phyloP scores from a whole-genome alignment of 2,329 filamentous ascomycete species.

The Curvularia eragrostidis region DNA sequence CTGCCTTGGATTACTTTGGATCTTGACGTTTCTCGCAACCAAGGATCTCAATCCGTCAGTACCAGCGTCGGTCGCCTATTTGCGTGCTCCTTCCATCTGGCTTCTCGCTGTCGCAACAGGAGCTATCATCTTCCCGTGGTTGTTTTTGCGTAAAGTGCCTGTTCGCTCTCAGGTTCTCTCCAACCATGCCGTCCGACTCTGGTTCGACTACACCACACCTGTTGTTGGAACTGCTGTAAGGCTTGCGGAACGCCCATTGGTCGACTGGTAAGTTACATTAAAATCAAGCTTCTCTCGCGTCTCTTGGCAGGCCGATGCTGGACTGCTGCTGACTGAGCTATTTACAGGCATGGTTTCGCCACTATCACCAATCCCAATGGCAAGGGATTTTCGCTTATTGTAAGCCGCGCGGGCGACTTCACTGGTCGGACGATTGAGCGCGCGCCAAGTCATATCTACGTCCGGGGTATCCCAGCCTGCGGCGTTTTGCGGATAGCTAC shows the following conservation, averaged over 20 bases:
- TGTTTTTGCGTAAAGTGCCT: constrained; percentile 70
- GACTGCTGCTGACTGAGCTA: not conserved
- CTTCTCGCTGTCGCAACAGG: constrained; percentile 70
- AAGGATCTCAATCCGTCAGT: constrained; percentile 32
- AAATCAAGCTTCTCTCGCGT: not conserved
- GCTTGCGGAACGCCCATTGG: constrained; percentile 41
- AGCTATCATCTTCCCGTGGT: constrained; percentile 76
- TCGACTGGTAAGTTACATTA: constrained; percentile 30
- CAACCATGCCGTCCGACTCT: constrained; percentile 73
- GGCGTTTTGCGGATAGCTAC: constrained; percentile 47
- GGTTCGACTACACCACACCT: constrained; percentile 52
- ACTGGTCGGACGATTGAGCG: constrained; percentile 43
- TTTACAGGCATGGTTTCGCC: constrained; percentile 44
- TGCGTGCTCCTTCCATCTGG: constrained; percentile 63
- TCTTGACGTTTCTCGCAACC: constrained; percentile 35
- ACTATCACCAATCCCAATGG: constrained; percentile 47
- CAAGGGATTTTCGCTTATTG: constrained; percentile 45
- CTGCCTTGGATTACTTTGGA: constrained; percentile 44
- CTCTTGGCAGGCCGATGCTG: too few relatives aligned
- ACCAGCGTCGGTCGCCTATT: constrained; percentile 30
- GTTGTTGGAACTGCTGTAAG: constrained; percentile 42
- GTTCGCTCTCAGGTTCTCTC: constrained; percentile 75
- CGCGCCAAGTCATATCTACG: constrained; percentile 44
- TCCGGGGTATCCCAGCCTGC: constrained; percentile 46
- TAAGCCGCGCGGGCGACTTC: constrained; percentile 50